Base-by-base conservation (phyloP, 2,329 filamentous ascomycete species). In the Talaromyces sp. region DNA sequence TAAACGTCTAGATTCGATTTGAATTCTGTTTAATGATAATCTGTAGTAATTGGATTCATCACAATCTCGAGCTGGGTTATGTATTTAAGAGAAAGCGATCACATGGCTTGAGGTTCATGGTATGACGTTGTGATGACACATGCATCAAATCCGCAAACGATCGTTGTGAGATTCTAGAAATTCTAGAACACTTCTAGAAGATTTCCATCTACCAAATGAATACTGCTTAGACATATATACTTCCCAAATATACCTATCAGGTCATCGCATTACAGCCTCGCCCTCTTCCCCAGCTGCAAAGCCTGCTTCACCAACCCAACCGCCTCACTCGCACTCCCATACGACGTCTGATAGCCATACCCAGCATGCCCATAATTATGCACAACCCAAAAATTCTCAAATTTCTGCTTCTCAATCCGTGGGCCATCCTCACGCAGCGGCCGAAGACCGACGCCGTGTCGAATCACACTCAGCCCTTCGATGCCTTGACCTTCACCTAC, bases 361-460 rank as follows among this genome's bases (percentile, higher is more conserved):
- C 78, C 79, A n/a, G 74, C 77, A 74, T 80, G 78, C 17, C 78
- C 80, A 67, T 81, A 81, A 67, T 81, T 81, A 68, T 80, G 78
- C 53, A 79, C 76, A 47, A 79, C 71, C 76, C 85, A 85, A 2
- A 86, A 83, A 6, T 86, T 88, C 60, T 84, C 79, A 53, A 92
- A 85, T 68, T 79, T 81, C 75, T 93, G 90, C 73, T 83, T 89
- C 78, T 96, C 92, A 15, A 96, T 81, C 65, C 93, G 84, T 22
- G 91, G 87, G 0, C 93, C 93, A 1, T 85, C 89, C 64, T 87
- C 83, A 61, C 93, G 83, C 74, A 89, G 86, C 5, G 93, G 93
- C 66, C 93, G 83, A 71, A 97, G 73, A 0, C 93, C 93, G 15
- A 96, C 93, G 3, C 88, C 90, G 75, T 97, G 93, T 19, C 92